These are phyloP conservation scores for Chenopodium formosanum DNA, from an alignment of 148 eudicot species.

Conservation along the genomic window DNA sequence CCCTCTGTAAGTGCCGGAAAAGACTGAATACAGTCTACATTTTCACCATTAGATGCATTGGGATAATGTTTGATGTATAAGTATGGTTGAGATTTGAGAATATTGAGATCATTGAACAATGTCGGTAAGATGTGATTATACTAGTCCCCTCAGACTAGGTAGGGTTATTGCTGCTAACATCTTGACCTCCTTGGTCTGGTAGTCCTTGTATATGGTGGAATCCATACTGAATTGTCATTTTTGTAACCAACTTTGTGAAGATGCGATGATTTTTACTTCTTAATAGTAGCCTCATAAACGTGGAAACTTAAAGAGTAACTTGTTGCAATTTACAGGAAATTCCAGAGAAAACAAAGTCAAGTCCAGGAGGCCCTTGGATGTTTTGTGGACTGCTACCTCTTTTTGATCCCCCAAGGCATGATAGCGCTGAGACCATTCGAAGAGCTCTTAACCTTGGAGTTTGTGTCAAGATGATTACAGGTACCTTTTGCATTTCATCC, in stretches of 20 bases:
- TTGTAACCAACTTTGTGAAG: background rate
- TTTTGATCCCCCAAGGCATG: slow-evolving; percentile 84
- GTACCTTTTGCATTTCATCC: slow-evolving; percentile 24
- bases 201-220: background rate
- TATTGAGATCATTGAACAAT: background rate
- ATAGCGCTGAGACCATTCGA: slow-evolving; percentile 75
- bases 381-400: slow-evolving; percentile 69
- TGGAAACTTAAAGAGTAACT: background rate
- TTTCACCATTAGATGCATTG: background rate
- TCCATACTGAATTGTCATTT: background rate
- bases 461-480: slow-evolving; percentile 80
- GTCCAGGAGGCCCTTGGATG: slow-evolving; percentile 70
- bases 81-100: background rate
- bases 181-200: background rate
- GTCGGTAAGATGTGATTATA: background rate
- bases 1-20: background rate
- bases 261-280: background rate
- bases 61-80: background rate
- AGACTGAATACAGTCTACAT: background rate
- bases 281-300: background rate
- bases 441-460: slow-evolving; percentile 78
- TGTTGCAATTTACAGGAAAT: slow-evolving; percentile 43
- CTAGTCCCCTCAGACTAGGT: background rate
- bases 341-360: slow-evolving; percentile 55
- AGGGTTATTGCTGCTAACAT: background rate